Evolutionary conservation across 2,329 filamentous ascomycete species (phyloP).

Genomic region (Botrytis galanthina): DNA sequence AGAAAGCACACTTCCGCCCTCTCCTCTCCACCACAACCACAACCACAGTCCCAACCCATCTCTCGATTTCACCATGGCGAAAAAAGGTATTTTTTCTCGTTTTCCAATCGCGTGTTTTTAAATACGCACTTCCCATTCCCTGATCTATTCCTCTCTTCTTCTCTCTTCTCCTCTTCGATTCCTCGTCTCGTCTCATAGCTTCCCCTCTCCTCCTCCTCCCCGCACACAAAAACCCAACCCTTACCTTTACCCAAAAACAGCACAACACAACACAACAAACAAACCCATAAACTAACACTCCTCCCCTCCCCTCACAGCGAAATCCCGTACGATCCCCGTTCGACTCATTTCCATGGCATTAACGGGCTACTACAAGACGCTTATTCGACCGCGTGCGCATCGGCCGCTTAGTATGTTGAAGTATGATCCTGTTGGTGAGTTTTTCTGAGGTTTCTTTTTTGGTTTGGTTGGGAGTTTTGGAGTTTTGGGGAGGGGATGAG

Average conservation of each 20-base stretch:
- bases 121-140: too few relatives aligned
- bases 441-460: neutral
- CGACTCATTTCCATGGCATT: slow-evolving; percentile 97
- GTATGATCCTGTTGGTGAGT: slow-evolving; percentile 88
- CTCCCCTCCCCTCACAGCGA: slow-evolving; percentile 42
- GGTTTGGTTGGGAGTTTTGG: neutral
- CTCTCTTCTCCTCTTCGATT: neutral
- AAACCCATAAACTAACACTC: neutral
- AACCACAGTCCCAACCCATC: too few relatives aligned
- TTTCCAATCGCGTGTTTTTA: too few relatives aligned
- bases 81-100: too few relatives aligned
- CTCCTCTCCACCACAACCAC: too few relatives aligned
- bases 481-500: neutral
- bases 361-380: slow-evolving; percentile 96
- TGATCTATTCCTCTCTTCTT: neutral
- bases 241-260: neutral
- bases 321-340: slow-evolving; percentile 89
- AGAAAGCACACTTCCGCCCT: too few relatives aligned
- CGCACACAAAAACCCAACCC: neutral
- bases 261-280: too few relatives aligned
- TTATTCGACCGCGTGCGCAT: slow-evolving; percentile 76
- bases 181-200: neutral
- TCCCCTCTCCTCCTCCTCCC: neutral
- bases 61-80: too few relatives aligned
- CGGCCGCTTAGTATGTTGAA: slow-evolving; percentile 95